Evolutionary conservation across 352 stramenopile species (phyloP), one percentile per base, ranked within the genome.

Genomic region (Discostella stelligera): DNA sequence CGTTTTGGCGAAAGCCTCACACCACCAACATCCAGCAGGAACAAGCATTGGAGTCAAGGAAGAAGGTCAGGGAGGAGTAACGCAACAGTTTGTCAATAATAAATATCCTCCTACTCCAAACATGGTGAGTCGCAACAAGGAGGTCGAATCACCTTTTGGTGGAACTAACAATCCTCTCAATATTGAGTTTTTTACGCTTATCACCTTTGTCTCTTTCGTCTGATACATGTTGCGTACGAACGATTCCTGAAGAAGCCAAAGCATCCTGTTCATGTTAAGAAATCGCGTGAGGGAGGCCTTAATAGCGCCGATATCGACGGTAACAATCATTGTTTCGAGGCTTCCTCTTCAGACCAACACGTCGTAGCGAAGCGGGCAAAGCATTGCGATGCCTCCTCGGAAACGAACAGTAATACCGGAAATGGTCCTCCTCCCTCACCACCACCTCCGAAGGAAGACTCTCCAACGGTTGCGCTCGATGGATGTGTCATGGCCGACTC

Each of bases 231-330:
- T 30, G 32, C 25, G 3, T 8, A 60, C n/a, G 52, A 41, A 41
- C 52, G 30, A 60, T 16, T 20, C 16, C 21, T 8, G 4, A 52
- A 71, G 60, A 71, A 71, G 65, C 69, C 44, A 25, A 77, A 77
- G 27, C 69, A 77, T 56, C 69, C 69, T 16, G 60, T 77, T 14
- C 69, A 77, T 48, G 52, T 77, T 18, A 71, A 77, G 46, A 64
- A 48, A 8, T 50, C n/a, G 6, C 18, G 21, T 1, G 21, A 52
- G 7, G 52, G 55, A 13, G 16, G 56, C 11, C 27, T 52, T 30
- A 64, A 30, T 6, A 50, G 18, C 37, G 27, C 41, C n/a, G 56
- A 16, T 11, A 63, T 3, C 32, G 23, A 63, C 46, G 21, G 27
- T 32, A 32, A 20, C 55, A 11, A 63, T 48, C 7, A 41, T 30